A percentile compares a stretch with the other conserved stretches of the same genome.
Evolutionary conservation across 192 early-diverging fungal genomes (phyloP).

Genomic region (Coemansia sp.): DNA sequence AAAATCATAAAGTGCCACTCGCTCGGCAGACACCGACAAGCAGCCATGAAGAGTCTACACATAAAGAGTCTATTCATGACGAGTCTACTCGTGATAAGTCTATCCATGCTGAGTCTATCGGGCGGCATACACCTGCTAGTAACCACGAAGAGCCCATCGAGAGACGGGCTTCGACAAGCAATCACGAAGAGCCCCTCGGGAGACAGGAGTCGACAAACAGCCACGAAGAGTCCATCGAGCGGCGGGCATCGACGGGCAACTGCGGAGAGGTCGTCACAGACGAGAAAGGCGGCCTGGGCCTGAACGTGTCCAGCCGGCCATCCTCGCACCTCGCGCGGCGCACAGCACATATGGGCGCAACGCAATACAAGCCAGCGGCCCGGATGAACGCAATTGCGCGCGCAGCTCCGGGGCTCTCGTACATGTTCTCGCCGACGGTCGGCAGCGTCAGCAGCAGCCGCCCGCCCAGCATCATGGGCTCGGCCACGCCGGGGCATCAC

Average conservation of each 20-base stretch:
- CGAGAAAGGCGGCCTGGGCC: conserved; percentile 18
- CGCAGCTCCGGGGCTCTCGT: conserved; percentile 48
- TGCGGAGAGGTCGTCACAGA: conserved; percentile 1
- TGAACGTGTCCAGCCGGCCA: conserved; percentile 13
- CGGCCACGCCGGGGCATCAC: conserved; percentile 14
- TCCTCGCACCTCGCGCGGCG: conserved; percentile 22
- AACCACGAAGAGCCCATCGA: not conserved
- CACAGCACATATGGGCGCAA: conserved; percentile 26
- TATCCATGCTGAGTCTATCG: not conserved
- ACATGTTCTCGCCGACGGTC: conserved; percentile 51
- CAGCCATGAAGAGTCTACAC: no score
- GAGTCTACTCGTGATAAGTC: not conserved
- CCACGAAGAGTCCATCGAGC: not conserved
- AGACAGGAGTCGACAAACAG: no score
- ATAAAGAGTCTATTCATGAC: no score
- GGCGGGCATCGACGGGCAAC: conserved; percentile 16
- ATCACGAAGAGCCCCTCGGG: not conserved
- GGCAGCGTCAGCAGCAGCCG: conserved; percentile 20
- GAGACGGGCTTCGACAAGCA: no score
- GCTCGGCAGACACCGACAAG: no score
- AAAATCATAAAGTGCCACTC: no score
- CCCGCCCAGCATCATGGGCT: conserved; percentile 41
- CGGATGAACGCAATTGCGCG: conserved; percentile 36
- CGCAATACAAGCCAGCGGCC: conserved; percentile 44
- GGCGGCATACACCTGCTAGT: no score